These are phyloP conservation scores for Nicotiana attenuata DNA, from an alignment of 257 asterid genomes.

Conservation along the genomic window DNA sequence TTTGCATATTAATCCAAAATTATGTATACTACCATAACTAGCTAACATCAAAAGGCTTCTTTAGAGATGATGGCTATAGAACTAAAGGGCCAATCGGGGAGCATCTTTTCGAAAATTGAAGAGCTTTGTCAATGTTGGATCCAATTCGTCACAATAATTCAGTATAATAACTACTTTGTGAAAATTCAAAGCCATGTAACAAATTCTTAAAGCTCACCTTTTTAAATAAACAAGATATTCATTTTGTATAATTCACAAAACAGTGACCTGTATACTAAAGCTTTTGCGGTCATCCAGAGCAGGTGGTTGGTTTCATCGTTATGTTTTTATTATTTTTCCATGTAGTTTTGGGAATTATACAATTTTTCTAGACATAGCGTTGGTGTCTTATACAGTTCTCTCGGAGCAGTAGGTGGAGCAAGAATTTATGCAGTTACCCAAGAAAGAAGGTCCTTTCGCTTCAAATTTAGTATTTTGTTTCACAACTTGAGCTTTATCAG, in stretches of 20 bases:
- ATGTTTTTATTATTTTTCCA: neutral
- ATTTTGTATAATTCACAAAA: neutral
- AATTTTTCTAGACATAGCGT: neutral
- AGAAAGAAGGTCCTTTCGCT: constrained; percentile 26
- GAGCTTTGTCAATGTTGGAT: too few relatives aligned
- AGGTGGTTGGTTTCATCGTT: neutral
- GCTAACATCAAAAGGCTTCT: too few relatives aligned
- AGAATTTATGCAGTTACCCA: constrained; percentile 11
- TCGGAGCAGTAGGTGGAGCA: constrained; percentile 4
- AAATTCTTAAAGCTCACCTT: too few relatives aligned
- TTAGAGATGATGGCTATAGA: too few relatives aligned
- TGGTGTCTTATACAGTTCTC: neutral
- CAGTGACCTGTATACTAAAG: neutral
- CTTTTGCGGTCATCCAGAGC: neutral
- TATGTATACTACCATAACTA: too few relatives aligned
- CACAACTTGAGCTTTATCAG: constrained; percentile 73
- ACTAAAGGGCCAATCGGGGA: too few relatives aligned
- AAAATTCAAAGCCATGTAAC: too few relatives aligned
- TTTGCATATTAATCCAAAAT: too few relatives aligned
- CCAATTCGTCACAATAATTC: too few relatives aligned
- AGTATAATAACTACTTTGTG: too few relatives aligned
- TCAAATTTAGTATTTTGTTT: constrained; percentile 55
- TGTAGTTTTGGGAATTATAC: neutral
- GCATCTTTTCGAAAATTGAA: too few relatives aligned
- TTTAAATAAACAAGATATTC: too few relatives aligned